Percentiles rank a stretch among this genome's conserved stretches.
phyloP scores from a whole-genome alignment of 192 early-diverging fungal species.

The Diversispora eburnea region DNA sequence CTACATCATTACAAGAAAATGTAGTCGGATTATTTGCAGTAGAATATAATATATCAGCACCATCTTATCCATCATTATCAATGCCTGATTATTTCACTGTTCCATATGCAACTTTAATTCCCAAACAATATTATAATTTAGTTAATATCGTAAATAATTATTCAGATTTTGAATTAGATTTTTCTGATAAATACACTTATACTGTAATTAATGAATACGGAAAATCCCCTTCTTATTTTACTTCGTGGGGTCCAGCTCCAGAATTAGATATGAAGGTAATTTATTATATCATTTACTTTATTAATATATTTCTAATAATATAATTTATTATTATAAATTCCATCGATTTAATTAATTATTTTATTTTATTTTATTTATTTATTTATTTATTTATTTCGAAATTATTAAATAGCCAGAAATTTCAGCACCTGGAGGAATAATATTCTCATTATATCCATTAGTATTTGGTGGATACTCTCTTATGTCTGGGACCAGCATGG shows the following conservation, averaged over 20 bases:
- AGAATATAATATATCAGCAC: no score
- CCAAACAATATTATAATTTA: background rate
- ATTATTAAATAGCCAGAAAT: conserved; percentile 47
- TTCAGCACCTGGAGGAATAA: conserved; percentile 47
- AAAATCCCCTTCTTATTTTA: background rate
- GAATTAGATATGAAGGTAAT: background rate
- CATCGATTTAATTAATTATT: background rate
- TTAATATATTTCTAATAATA: background rate
- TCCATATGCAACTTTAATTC: background rate
- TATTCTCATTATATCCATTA: conserved; percentile 52
- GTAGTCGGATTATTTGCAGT: no score
- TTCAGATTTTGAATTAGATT: background rate
- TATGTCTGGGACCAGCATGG: conserved; percentile 59
- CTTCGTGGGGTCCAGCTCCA: background rate
- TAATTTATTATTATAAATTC: background rate
- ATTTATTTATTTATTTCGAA: conserved; percentile 1
- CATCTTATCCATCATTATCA: no score
- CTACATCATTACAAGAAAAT: no score
- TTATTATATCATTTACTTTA: background rate
- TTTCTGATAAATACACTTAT: background rate
- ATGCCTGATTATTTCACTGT: background rate
- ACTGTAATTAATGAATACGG: background rate
- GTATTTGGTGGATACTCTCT: conserved; percentile 42
- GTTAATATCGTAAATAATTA: background rate
- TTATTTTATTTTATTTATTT: no score